Evolutionary conservation across 1,284 basidiomycete species (phyloP), one percentile per base, ranked within the genome.

Genomic region (Pascua sp.): DNA sequence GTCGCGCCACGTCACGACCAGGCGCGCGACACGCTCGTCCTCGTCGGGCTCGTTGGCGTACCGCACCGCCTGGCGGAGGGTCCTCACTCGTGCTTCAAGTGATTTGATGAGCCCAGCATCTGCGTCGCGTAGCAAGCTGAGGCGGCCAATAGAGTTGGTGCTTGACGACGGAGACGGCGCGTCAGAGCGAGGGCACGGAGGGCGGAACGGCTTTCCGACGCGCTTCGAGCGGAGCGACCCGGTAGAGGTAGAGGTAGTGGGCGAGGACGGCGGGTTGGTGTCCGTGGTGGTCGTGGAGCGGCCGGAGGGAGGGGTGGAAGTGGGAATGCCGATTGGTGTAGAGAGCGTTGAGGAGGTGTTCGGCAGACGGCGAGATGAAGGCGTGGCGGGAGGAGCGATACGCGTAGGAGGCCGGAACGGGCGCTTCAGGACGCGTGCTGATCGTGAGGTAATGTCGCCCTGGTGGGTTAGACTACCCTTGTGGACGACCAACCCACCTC

Each of bases 391-490:
- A 32, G 53, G 32, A 18, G 46, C 44, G 24, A 32, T 42, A 36
- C 24, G 42, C 13, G 51, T 37, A 10, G 73, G 73, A 2, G 67
- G 63, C 17, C 60, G 61, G 61, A 73, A 75, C 0, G 73, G 73
- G 39, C 68, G 67, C 56, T 75, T 75, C 12, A 75, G 61, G 1
- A 72, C 64, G 16, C 63, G 61, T 24, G 63, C 62, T 11, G 67
- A 62, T 4, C 18, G 46, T 36, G 32, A 15, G 32, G 5, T 13
- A 1, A 42, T 47, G 18, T 45, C 42, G 42, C 24, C 24, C 51
- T 53, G 39, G 13, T 32, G 24, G 18, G 37, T 54, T 11, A 52
- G 50, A 38, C n/a, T 45, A 18, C 12, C 1, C 5, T 13, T 0
- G 7, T 3, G 5, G 18, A 15, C n/a, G 16, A 16, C 5, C 4